Conservation (phyloP, 768 basidiomycete genomes). For the Mycena galopus region DNA sequence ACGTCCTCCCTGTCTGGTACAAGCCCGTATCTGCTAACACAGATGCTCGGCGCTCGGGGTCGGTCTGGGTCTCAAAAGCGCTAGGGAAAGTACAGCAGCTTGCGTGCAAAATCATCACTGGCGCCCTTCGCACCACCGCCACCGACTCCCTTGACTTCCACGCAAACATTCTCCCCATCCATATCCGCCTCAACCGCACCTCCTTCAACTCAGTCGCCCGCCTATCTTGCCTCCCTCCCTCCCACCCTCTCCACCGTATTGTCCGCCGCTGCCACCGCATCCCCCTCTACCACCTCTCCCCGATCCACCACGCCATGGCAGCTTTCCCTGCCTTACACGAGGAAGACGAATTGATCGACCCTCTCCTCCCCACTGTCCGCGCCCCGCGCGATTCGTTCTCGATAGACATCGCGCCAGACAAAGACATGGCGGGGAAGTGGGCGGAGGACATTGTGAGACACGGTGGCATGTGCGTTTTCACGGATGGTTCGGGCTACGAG, state of each 20-base stretch:
- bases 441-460: too few relatives aligned
- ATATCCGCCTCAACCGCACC: background rate
- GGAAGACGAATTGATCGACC: background rate
- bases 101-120: background rate
- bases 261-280: background rate
- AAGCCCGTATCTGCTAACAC: too few relatives aligned
- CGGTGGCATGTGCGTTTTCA: too few relatives aligned
- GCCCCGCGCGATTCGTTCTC: too few relatives aligned
- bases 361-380: too few relatives aligned
- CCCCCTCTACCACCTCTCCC: conserved; percentile 3
- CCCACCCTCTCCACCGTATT: background rate
- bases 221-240: background rate
- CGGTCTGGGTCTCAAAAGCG: background rate
- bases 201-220: background rate
- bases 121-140: background rate
- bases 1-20: too few relatives aligned
- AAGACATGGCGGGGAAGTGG: too few relatives aligned
- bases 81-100: background rate
- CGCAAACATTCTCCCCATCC: background rate
- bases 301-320: background rate
- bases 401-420: too few relatives aligned
- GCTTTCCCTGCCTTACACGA: background rate
- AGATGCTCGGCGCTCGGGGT: background rate
- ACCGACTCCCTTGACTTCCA: background rate
- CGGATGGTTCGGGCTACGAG: too few relatives aligned